Conservation (phyloP, 495 filamentous ascomycete genomes). For the Penicillium egyptiacum region DNA sequence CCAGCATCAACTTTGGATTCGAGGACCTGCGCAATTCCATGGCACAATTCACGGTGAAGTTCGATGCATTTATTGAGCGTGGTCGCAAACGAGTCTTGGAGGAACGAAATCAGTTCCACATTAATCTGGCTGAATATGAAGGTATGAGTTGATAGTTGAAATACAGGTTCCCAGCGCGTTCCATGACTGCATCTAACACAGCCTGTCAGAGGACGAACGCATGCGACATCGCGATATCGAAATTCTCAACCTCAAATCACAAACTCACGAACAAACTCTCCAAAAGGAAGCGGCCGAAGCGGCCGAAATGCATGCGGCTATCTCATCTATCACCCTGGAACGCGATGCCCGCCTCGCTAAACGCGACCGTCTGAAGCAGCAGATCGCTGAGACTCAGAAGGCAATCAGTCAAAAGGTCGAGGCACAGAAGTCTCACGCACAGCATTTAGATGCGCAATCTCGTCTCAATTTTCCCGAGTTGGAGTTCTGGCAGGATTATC, state of each 20-base stretch:
- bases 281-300: conserved; percentile 85
- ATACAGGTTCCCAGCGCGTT: not conserved
- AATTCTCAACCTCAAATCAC: conserved; percentile 72
- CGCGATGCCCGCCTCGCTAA: conserved; percentile 71
- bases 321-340: conserved; percentile 69
- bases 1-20: conserved; percentile 92
- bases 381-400: conserved; percentile 77
- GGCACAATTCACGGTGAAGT: conserved; percentile 86
- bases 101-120: conserved; percentile 89
- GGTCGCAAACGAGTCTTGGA: conserved; percentile 85
- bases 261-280: conserved; percentile 74
- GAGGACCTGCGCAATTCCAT: conserved; percentile 94
- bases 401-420: conserved; percentile 60
- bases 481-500: conserved; percentile 90
- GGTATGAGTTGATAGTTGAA: conserved; percentile 51
- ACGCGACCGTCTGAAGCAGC: conserved; percentile 70
- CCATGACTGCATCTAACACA: conserved; percentile 21
- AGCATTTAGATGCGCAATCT: conserved; percentile 72
- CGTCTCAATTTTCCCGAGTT: conserved; percentile 87
- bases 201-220: conserved; percentile 73
- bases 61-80: conserved; percentile 91
- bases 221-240: conserved; percentile 87
- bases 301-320: conserved; percentile 80
- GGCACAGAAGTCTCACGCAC: conserved; percentile 60
- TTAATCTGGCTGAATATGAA: conserved; percentile 85